Evolutionary conservation across 108 stramenopile genomes (phyloP).

Genomic region (Asterionellopsis glacialis): DNA sequence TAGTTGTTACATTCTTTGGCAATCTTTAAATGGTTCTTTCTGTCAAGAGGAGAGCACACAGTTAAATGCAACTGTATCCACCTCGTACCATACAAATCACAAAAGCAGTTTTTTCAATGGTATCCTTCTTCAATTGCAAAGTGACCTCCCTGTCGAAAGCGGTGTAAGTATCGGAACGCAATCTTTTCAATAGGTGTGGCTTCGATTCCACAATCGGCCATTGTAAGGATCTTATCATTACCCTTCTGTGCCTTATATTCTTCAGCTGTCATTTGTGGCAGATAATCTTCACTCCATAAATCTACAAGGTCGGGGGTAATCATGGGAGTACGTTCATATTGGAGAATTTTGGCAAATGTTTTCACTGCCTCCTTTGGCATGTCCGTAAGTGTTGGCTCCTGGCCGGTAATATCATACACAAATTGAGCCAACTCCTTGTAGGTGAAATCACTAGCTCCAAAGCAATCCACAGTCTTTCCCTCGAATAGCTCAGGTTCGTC

Average conservation of each 20-base stretch:
- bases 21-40: too few relatives aligned
- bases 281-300: constrained; percentile 72
- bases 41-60: too few relatives aligned
- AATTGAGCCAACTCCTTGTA: constrained; percentile 90
- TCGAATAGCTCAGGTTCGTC: constrained; percentile 76
- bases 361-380: constrained; percentile 51
- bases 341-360: constrained; percentile 47
- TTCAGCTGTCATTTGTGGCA: constrained; percentile 63
- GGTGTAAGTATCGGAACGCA: constrained; percentile 86
- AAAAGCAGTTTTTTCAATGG: constrained; percentile 31
- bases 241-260: constrained; percentile 45
- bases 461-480: constrained; percentile 88
- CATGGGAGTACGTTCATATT: constrained; percentile 58
- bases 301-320: constrained; percentile 76
- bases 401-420: constrained; percentile 86
- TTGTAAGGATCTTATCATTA: constrained; percentile 59
- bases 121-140: constrained; percentile 84
- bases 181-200: constrained; percentile 82
- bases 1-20: too few relatives aligned
- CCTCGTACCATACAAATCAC: too few relatives aligned
- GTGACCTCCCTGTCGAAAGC: constrained; percentile 86
- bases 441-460: constrained; percentile 90
- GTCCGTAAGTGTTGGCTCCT: constrained; percentile 50
- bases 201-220: constrained; percentile 81
- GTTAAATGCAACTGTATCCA: too few relatives aligned